Conservation (phyloP, 495 filamentous ascomycete genomes). For the Xylaria cubensis region DNA sequence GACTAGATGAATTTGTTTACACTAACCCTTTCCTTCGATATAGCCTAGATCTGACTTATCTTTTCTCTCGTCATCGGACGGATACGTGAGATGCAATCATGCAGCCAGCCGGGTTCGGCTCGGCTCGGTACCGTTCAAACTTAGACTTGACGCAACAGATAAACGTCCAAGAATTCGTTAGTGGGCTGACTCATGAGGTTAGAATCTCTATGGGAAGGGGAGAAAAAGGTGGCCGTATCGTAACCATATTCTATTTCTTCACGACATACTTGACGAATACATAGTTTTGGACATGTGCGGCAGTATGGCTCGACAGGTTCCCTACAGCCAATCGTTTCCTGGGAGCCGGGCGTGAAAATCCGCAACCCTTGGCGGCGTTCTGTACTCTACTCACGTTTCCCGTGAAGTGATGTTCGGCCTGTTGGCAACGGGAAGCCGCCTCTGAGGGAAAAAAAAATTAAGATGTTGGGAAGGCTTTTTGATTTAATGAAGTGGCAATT, state of each 20-base stretch:
- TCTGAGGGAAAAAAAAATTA: constrained; percentile 31
- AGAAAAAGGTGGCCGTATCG: not conserved
- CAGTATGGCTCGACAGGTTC: not conserved
- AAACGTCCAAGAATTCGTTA: not conserved
- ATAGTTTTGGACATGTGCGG: not conserved
- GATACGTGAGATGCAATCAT: not conserved
- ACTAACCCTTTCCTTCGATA: not conserved
- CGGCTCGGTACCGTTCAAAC: not conserved
- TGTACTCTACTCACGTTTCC: not conserved
- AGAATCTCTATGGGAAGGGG: not conserved
- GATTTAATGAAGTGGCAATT: not conserved
- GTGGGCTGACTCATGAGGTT: not conserved
- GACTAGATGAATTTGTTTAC: constrained; percentile 3
- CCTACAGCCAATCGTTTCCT: not conserved
- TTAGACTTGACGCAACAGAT: not conserved
- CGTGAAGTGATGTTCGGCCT: not conserved
- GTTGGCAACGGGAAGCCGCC: not conserved
- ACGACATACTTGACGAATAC: not conserved
- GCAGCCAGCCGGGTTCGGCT: constrained; percentile 1
- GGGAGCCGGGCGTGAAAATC: not conserved
- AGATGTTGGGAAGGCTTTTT: constrained; percentile 36
- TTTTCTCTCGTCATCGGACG: not conserved
- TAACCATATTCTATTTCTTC: constrained; percentile 3
- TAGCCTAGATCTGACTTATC: not conserved
- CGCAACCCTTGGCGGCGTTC: constrained; percentile 6